Conservation (phyloP, 176 grass and related monocot genomes). For the Musa troglodytarum region DNA sequence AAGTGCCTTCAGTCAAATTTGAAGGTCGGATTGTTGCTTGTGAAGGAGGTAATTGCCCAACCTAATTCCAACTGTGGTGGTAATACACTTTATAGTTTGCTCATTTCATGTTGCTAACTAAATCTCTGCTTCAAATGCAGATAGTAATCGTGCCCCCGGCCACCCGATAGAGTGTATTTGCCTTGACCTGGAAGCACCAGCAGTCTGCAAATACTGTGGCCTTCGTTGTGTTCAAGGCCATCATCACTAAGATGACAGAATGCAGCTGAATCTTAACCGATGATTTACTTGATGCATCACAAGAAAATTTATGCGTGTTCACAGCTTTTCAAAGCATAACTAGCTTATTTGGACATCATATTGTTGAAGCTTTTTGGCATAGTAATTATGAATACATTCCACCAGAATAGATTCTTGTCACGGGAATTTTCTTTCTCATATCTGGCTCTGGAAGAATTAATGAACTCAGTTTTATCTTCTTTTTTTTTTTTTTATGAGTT, state of each 20-base stretch:
- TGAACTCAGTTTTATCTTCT: too few species aligned
- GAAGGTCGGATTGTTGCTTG: conserved; percentile 67
- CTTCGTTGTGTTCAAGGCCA: conserved; percentile 78
- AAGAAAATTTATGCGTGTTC: background rate
- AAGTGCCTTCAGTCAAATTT: conserved; percentile 75
- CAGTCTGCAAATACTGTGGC: conserved; percentile 94
- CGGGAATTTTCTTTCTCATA: too few species aligned
- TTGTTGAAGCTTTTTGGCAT: too few species aligned
- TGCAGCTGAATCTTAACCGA: too few species aligned
- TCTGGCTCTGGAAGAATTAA: too few species aligned
- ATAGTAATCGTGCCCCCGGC: conserved; percentile 49
- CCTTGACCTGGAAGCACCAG: conserved; percentile 59
- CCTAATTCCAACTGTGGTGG: background rate
- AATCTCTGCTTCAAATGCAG: conserved; percentile 18
- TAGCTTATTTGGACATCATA: background rate
- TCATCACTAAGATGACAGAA: conserved; percentile 31
- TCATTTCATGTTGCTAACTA: background rate
- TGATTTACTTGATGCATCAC: background rate
- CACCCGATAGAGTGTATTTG: conserved; percentile 96
- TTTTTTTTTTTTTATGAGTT: too few species aligned
- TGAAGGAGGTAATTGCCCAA: conserved; percentile 64
- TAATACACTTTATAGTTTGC: background rate
- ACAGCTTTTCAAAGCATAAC: background rate
- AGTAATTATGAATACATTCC: too few species aligned
- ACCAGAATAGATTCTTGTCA: too few species aligned